Base-by-base conservation (phyloP, 1,284 basidiomycete species). In the Rhizoctonia solani region DNA sequence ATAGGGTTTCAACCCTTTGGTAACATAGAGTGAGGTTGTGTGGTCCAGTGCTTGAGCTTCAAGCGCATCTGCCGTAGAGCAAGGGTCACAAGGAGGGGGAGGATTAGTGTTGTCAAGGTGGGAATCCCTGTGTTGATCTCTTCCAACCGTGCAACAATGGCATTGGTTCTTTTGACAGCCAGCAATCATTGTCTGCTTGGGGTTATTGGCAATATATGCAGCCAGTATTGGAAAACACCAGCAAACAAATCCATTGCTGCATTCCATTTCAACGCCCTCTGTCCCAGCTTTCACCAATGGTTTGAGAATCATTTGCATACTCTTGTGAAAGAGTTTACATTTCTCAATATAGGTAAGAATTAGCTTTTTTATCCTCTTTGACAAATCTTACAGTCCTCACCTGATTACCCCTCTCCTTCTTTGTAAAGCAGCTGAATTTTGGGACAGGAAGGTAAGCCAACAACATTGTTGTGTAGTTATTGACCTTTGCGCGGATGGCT, bases 151-250 rank as follows among this genome's bases (percentile, higher is more conserved):
- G n/a, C n/a, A n/a, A n/a, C n/a, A n/a, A n/a, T n/a, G n/a, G n/a
- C n/a, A n/a, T n/a, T n/a, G n/a, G n/a, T n/a, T n/a, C n/a, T n/a
- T n/a, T n/a, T n/a, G n/a, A n/a, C n/a, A n/a, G n/a, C n/a, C n/a
- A n/a, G n/a, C n/a, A n/a, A n/a, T n/a, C n/a, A n/a, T 29, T 13
- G 37, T 63, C 32, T 68, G 49, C 30, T 70, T 58, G 9, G 69
- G 69, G 37, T 63, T 63, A 39, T 70, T 67, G 14, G 67, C 66
- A 39, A 70, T 42, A 23, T 63, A 68, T 9, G 49, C 55, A 19
- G 56, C 46, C 1, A 70, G 44, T 21, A 70, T 30, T 14, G 67
- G 69, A 46, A 54, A 63, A 42, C 66, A 66, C 8, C 21, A 14
- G 13, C 67, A 16, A 11, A 47, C n/a, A 14, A 50, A 27, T 4